Evolutionary conservation across 768 basidiomycete genomes (phyloP), one percentile per base, ranked within the genome.

Genomic region (Leucogyrophana mollusca): DNA sequence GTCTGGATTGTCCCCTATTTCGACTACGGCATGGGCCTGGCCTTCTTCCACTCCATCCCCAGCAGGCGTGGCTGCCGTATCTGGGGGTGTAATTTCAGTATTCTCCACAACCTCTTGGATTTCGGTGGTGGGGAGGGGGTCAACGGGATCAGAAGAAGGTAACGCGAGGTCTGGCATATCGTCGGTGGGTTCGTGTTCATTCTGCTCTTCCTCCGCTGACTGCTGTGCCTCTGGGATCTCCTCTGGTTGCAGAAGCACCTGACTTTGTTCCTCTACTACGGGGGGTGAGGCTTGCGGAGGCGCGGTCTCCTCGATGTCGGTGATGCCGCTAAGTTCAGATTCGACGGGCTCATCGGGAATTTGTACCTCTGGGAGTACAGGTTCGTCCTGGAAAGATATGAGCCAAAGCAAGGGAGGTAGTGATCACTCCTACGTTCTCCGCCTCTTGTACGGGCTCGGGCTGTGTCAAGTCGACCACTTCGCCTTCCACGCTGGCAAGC

Each of bases 261-360:
- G 24, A 10, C 18, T 24, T 41, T 22, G 9, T 9, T 9, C 18
- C 5, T 8, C 40, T 9, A 20, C n/a, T 8, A 9, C 9, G n/a
- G 18, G 16, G 13, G 40, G 22, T 14, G 4, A 16, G 17, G 13
- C 25, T 13, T 14, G 22, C 13, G 20, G 21, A 27, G 11, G 40
- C 36, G 16, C 16, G n/a, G 16, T 37, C 16, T n/a, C 18, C 9
- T 41, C 17, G 40, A 66, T 60, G 32, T 62, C 66, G 7, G 66
- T 67, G 11, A 66, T 56, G 20, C 64, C 66, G 45, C 59, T 69
- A n/a, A 68, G 52, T 30, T 70, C 68, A 20, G 70, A 70, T 13
- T 60, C 66, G 35, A 53, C 58, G 24, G 64, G 59, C 16, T 56
- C 50, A 34, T 69, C 65, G 18, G 58, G 62, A 20, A 48, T 36